Conservation (phyloP, 345 rosid genomes). For the Melaleuca quinquenervia region DNA sequence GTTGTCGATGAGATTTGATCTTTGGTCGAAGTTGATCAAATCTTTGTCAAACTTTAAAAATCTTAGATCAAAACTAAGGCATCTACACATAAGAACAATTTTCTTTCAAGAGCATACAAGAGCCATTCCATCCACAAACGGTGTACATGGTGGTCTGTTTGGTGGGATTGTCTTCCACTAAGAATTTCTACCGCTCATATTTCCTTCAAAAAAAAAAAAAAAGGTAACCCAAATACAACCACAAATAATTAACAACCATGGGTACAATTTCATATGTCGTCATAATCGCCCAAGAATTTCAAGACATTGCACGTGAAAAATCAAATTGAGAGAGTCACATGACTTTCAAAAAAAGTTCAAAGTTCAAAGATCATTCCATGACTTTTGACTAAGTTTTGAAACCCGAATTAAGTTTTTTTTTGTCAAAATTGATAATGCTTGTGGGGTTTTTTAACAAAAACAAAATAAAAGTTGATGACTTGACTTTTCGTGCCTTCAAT, state of each 20-base stretch:
- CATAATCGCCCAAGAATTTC: not conserved
- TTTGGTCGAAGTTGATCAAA: not conserved
- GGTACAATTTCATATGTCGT: not conserved
- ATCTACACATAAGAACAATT: not conserved
- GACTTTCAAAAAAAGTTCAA: not conserved
- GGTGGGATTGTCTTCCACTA: not conserved
- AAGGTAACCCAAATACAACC: not conserved
- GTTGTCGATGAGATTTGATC: not conserved
- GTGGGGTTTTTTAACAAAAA: not conserved
- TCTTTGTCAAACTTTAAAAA: not conserved
- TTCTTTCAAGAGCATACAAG: not conserved
- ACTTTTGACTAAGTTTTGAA: not conserved
- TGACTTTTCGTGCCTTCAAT: not conserved
- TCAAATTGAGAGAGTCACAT: not conserved
- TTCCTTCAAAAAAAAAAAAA: not conserved
- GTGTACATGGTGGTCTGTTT: not conserved
- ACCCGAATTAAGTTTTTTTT: not conserved
- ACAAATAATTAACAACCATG: accelerated
- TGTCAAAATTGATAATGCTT: not conserved
- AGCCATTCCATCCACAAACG: not conserved
- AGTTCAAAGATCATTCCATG: not conserved
- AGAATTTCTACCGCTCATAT: not conserved
- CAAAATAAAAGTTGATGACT: not conserved
- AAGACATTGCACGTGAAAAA: not conserved
- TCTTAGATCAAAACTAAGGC: not conserved